A percentile compares a stretch with the other conserved stretches of the same genome.
Evolutionary conservation across 257 asterid genomes (phyloP).

Genomic region (Solanum peruvianum): DNA sequence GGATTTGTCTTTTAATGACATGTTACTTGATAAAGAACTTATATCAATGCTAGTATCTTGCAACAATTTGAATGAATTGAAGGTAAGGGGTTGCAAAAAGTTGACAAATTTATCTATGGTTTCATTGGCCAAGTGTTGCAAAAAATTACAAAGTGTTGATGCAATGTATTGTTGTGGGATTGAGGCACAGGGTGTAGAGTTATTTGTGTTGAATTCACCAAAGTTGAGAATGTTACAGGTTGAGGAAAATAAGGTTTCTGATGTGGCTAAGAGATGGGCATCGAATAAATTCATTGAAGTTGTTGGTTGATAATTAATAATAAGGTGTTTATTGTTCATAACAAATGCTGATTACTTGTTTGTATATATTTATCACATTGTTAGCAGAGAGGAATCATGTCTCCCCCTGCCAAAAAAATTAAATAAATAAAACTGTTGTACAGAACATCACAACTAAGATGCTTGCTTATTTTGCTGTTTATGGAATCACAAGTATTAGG

Average conservation of each 20-base stretch:
- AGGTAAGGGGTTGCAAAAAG: conserved; percentile 47
- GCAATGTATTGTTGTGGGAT: conserved; percentile 34
- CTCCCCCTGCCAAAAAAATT: background rate
- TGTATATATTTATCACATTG: background rate
- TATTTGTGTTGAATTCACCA: conserved; percentile 22
- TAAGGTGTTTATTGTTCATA: background rate
- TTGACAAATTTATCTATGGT: conserved; percentile 20
- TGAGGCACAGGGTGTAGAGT: conserved; percentile 36
- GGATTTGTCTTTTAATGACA: conserved; percentile 65
- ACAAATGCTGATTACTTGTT: background rate
- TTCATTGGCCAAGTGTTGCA: conserved; percentile 35
- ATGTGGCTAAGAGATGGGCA: conserved; percentile 21
- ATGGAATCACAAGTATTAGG: background rate
- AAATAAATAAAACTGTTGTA: background rate
- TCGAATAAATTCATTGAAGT: conserved; percentile 28
- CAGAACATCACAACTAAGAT: background rate
- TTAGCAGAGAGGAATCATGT: background rate
- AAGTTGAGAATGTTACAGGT: conserved; percentile 36
- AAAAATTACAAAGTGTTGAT: conserved; percentile 34
- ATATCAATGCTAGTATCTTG: conserved; percentile 60
- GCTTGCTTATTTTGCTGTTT: background rate
- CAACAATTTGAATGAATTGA: conserved; percentile 40
- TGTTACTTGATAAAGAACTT: conserved; percentile 57
- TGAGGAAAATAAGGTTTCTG: conserved; percentile 47
- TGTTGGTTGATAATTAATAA: conserved; percentile 13